A percentile compares a stretch with the other conserved stretches of the same genome.
phyloP scores from a whole-genome alignment of 352 stramenopile genomes.

The Phytophthora pisi region DNA sequence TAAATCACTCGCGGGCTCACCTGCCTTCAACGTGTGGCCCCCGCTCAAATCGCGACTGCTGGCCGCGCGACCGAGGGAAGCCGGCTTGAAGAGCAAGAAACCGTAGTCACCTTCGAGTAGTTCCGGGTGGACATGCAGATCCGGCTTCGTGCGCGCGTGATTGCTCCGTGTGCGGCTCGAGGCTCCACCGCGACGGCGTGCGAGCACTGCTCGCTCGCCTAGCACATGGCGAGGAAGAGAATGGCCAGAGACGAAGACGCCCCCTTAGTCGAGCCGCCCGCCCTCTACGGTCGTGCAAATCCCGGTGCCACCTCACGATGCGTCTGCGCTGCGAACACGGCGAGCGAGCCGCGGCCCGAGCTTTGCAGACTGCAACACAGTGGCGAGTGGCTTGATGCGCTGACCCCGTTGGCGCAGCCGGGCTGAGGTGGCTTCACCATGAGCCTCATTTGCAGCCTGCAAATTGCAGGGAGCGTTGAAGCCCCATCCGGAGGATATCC shows the following conservation, averaged over 20 bases:
- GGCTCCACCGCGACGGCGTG: too few species aligned
- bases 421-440: conserved; percentile 33
- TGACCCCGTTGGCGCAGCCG: conserved; percentile 32
- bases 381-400: conserved; percentile 23
- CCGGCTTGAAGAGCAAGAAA: conserved; percentile 36
- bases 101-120: neutral
- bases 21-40: conserved; percentile 26
- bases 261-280: conserved; percentile 18
- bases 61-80: conserved; percentile 26
- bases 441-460: neutral
- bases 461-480: conserved; percentile 14
- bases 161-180: conserved; percentile 14
- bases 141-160: conserved; percentile 18
- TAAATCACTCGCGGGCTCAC: conserved; percentile 23
- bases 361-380: conserved; percentile 2
- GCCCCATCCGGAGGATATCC: conserved; percentile 28
- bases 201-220: neutral
- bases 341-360: conserved; percentile 3
- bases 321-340: conserved; percentile 13
- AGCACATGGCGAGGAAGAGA: conserved; percentile 5
- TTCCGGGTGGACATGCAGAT: conserved; percentile 9
- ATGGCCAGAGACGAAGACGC: conserved; percentile 14
- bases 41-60: conserved; percentile 24
- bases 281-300: conserved; percentile 32
- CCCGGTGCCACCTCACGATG: conserved; percentile 9